phyloP scores from a whole-genome alignment of 2,329 filamentous ascomycete species.

The Hansfordia pulvinata region DNA sequence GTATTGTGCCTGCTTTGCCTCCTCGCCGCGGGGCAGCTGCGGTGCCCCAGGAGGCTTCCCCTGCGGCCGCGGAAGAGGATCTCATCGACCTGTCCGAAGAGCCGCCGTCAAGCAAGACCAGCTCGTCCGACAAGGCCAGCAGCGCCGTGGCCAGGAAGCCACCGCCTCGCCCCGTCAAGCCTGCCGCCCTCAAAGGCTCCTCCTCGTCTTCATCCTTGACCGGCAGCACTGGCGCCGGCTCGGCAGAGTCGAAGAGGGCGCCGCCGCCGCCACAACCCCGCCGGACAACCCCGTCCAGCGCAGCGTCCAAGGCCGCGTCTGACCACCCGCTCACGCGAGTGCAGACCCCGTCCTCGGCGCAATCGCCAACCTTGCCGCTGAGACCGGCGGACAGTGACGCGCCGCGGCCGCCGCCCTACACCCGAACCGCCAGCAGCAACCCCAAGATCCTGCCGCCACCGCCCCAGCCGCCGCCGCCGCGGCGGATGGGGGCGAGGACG shows the following conservation, averaged over 20 bases:
- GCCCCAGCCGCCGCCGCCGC: conserved; percentile 32
- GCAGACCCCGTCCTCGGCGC: conserved; percentile 25
- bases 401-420: too few relatives aligned
- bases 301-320: conserved; percentile 8
- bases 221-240: conserved; percentile 4
- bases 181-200: conserved; percentile 34
- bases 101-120: conserved; percentile 16
- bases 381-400: too few relatives aligned
- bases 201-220: conserved; percentile 10
- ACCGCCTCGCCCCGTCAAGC: conserved; percentile 45
- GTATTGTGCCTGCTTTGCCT: too few relatives aligned
- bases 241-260: conserved; percentile 6
- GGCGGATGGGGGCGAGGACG: too few relatives aligned
- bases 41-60: too few relatives aligned
- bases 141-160: conserved; percentile 20
- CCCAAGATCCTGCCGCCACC: conserved; percentile 13
- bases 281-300: conserved; percentile 17
- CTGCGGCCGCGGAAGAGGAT: conserved; percentile 17
- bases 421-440: too few relatives aligned
- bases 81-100: conserved; percentile 49
- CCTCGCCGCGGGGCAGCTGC: too few relatives aligned
- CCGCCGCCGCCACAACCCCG: conserved; percentile 22
- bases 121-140: conserved; percentile 10
- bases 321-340: conserved; percentile 24
- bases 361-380: too few relatives aligned